Percentiles rank a stretch among this genome's conserved stretches.
These are phyloP conservation scores for Pichia scutulata DNA, from an alignment of 805 yeast species.

Conservation along the genomic window DNA sequence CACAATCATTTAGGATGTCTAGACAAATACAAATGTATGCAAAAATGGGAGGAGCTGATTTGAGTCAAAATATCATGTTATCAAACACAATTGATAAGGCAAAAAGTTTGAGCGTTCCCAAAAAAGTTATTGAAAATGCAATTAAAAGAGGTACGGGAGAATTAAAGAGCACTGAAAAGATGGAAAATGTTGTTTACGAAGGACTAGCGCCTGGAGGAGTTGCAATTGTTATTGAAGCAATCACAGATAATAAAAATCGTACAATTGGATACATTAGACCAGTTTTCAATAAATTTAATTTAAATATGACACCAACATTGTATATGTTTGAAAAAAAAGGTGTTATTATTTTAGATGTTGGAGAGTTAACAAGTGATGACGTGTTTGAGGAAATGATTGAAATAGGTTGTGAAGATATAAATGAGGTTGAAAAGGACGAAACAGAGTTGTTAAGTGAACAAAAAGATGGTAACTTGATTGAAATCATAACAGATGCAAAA, in stretches of 20 bases:
- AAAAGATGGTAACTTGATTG: conserved; percentile 25
- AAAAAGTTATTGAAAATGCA: conserved; percentile 81
- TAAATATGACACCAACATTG: conserved; percentile 62
- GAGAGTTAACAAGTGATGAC: conserved; percentile 41
- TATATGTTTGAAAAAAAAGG: conserved; percentile 79
- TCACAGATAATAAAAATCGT: conserved; percentile 82
- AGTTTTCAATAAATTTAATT: conserved; percentile 60
- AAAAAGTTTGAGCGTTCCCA: conserved; percentile 64
- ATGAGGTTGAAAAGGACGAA: conserved; percentile 15
- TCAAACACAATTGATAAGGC: conserved; percentile 76
- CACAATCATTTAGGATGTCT: conserved; percentile 63
- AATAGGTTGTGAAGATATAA: conserved; percentile 69
- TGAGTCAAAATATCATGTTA: conserved; percentile 48
- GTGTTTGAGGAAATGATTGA: conserved; percentile 72
- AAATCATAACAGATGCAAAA: conserved; percentile 55
- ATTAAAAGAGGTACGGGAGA: conserved; percentile 78
- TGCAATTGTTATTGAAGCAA: conserved; percentile 75
- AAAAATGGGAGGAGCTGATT: conserved; percentile 65
- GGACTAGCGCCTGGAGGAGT: conserved; percentile 92
- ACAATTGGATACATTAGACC: conserved; percentile 70
- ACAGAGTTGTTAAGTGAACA: conserved; percentile 15
- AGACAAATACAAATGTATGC: conserved; percentile 70
- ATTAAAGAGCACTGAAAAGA: conserved; percentile 34
- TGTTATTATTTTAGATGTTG: conserved; percentile 46
- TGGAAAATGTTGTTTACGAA: conserved; percentile 65